These are phyloP conservation scores for Echria macrotheca DNA, from an alignment of 495 filamentous ascomycete species.

Conservation along the genomic window DNA sequence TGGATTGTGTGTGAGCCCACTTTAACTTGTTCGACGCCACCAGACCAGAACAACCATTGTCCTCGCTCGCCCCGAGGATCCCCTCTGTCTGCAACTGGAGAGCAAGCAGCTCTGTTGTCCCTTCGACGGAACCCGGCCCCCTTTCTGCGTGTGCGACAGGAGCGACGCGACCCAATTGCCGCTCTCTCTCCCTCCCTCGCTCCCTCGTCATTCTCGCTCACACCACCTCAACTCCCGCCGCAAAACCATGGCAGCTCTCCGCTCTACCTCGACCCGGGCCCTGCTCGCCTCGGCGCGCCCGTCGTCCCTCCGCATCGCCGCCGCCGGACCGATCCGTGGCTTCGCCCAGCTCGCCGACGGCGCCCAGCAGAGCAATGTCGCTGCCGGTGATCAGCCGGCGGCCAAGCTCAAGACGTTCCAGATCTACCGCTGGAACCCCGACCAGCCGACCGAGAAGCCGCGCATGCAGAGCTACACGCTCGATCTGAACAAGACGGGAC, in stretches of 20 bases:
- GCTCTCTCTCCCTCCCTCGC: no score
- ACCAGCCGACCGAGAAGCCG: constrained; percentile 83
- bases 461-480: constrained; percentile 90
- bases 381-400: constrained; percentile 53
- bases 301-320: constrained; percentile 42
- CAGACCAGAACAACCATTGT: constrained; percentile 7
- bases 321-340: constrained; percentile 37
- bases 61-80: constrained; percentile 16
- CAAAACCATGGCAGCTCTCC: constrained; percentile 76
- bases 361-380: constrained; percentile 22
- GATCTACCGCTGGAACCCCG: constrained; percentile 98
- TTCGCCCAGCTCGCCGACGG: constrained; percentile 42
- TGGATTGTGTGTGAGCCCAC: constrained; percentile 16
- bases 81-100: not conserved
- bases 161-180: constrained; percentile 1
- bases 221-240: no score
- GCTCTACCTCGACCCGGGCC: constrained; percentile 58
- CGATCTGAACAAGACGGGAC: constrained; percentile 96
- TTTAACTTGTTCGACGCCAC: constrained; percentile 18
- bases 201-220: not conserved
- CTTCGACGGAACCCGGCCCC: not conserved
- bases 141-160: constrained; percentile 2
- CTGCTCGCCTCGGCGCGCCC: constrained; percentile 48
- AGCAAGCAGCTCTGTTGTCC: not conserved
- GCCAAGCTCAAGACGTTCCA: constrained; percentile 79